Conservation (phyloP, 2,329 filamentous ascomycete genomes). For the Penicillium expansum region DNA sequence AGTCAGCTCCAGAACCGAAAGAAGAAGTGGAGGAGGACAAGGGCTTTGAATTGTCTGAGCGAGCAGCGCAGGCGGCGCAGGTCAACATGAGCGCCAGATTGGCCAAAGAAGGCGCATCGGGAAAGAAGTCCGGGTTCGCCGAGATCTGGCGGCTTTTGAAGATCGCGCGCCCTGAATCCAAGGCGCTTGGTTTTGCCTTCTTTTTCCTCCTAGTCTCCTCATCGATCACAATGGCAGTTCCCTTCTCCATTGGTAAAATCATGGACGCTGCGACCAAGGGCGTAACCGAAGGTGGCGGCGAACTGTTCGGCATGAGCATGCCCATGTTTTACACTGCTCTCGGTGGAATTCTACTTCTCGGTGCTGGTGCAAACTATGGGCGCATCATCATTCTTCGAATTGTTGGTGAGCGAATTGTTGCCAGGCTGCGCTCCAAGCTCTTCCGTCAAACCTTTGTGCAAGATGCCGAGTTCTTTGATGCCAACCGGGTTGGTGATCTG, state of each 20-base stretch:
- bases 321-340: conserved; percentile 86
- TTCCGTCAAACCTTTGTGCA: conserved; percentile 94
- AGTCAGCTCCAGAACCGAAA: conserved; percentile 36
- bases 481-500: conserved; percentile 91
- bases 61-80: conserved; percentile 79
- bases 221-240: conserved; percentile 90
- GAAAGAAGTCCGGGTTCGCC: conserved; percentile 58
- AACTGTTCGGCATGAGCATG: conserved; percentile 79
- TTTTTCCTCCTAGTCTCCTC: conserved; percentile 84
- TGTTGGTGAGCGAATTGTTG: conserved; percentile 91
- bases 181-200: conserved; percentile 75
- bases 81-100: conserved; percentile 85
- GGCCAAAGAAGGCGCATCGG: conserved; percentile 68
- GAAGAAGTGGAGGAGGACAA: conserved; percentile 56
- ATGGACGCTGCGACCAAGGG: conserved; percentile 84
- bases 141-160: conserved; percentile 87
- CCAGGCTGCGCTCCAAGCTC: conserved; percentile 80
- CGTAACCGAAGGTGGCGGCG: conserved; percentile 59
- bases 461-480: conserved; percentile 98
- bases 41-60: conserved; percentile 72
- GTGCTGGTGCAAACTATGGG: conserved; percentile 88
- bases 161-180: conserved; percentile 82
- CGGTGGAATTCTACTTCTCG: conserved; percentile 71
- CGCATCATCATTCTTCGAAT: conserved; percentile 90
- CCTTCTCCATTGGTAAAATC: conserved; percentile 94